Percentiles rank a stretch among this genome's conserved stretches.
Evolutionary conservation across 2,329 filamentous ascomycete genomes (phyloP).

Genomic region (Stagonosporopsis tanaceti): DNA sequence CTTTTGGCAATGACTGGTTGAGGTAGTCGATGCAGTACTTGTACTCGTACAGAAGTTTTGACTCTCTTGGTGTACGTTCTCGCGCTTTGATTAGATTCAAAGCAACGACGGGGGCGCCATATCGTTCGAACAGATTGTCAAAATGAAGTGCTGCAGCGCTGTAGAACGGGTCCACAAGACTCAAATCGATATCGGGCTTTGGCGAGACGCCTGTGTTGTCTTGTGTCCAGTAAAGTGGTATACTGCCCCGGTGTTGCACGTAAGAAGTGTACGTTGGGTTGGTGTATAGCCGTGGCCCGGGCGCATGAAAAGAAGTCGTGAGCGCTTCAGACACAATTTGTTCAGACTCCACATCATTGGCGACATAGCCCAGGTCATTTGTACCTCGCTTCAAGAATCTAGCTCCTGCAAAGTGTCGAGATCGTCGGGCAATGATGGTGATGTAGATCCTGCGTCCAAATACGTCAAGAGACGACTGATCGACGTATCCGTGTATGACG

Average conservation of each 20-base stretch:
- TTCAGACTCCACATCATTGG: conserved; percentile 98
- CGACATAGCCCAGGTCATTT: conserved; percentile 94
- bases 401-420: conserved; percentile 91
- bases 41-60: conserved; percentile 87
- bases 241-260: conserved; percentile 95
- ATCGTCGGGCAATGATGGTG: conserved; percentile 90
- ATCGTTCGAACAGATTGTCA: conserved; percentile 90
- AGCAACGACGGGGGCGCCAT: conserved; percentile 90
- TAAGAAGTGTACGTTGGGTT: conserved; percentile 95
- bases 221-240: conserved; percentile 96
- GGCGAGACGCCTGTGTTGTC: conserved; percentile 94
- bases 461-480: conserved; percentile 77
- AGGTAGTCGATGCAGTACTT: conserved; percentile 88
- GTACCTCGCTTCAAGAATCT: conserved; percentile 93
- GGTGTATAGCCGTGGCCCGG: conserved; percentile 82
- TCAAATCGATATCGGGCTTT: conserved; percentile 94
- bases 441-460: conserved; percentile 91
- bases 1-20: conserved; percentile 87
- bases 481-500: conserved; percentile 94
- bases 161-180: conserved; percentile 96
- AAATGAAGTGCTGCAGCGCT: conserved; percentile 93
- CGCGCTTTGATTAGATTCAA: conserved; percentile 87
- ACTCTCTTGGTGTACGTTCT: conserved; percentile 88
- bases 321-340: conserved; percentile 95
- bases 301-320: conserved; percentile 94